phyloP scores from a whole-genome alignment of 805 yeast species.

The Zygosaccharomyces gambellarensis region DNA sequence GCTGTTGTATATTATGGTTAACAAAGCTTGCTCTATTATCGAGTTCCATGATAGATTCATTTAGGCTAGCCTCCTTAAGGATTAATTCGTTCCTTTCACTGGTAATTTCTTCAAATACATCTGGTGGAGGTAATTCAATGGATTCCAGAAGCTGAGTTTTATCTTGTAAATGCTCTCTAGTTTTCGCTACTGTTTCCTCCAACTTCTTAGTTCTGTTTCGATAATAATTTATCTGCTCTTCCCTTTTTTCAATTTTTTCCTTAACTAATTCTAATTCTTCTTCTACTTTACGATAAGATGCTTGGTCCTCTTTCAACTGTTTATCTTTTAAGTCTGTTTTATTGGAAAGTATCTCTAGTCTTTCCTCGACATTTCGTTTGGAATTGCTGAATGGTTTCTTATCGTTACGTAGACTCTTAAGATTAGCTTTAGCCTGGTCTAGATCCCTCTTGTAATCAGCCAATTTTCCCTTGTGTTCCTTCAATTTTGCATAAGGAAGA shows the following conservation, averaged over 20 bases:
- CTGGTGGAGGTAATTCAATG: conserved; percentile 17
- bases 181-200: conserved; percentile 12
- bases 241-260: conserved; percentile 16
- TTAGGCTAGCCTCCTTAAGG: conserved; percentile 13
- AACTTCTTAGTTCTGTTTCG: conserved; percentile 20
- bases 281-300: conserved; percentile 4
- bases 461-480: conserved; percentile 36
- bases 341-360: conserved; percentile 22
- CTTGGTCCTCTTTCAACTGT: conserved; percentile 13
- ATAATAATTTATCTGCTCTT: conserved; percentile 20
- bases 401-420: conserved; percentile 21
- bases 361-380: conserved; percentile 30
- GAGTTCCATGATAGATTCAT: conserved; percentile 21
- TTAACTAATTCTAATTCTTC: conserved; percentile 17
- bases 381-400: conserved; percentile 27
- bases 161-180: conserved; percentile 10
- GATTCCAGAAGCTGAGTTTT: conserved; percentile 7
- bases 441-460: conserved; percentile 27
- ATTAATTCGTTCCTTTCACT: conserved; percentile 26
- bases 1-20: conserved; percentile 39
- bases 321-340: conserved; percentile 9
- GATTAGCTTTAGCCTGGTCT: conserved; percentile 29
- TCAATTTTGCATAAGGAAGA: conserved; percentile 46
- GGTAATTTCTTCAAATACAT: conserved; percentile 13
- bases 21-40: conserved; percentile 34